Base-by-base conservation (phyloP, 345 rosid species). In the Aegle marmelos region DNA sequence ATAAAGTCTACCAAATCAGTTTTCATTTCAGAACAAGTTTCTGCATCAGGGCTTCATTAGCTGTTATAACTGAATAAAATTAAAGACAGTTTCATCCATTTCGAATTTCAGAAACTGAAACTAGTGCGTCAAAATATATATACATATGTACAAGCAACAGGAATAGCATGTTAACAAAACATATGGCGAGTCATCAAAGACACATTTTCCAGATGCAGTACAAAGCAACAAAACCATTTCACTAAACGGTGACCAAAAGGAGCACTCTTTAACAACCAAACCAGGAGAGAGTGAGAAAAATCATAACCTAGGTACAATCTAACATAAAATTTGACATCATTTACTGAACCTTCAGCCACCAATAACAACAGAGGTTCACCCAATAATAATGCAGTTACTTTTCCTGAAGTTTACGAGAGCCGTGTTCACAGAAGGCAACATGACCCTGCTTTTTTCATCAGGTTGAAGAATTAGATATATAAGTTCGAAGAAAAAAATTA, bases 291-390 rank as follows among this genome's bases (percentile, higher is more conserved):
- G 14, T 1, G 6, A 1, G 13, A 19, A 6, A 63, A 13, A 25
- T 11, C 61, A 62, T 2, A 22, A n/a, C 21, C 6, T 33, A 74
- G 24, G 50, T 31, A 34, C 3, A 28, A 19, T 6, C 27, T 16
- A 53, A 36, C 1, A 41, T 16, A 53, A 53, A 53, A 53, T 86
- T 87, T 85, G 16, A 30, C 90, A 86, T 79, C 82, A 83, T 88
- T 88, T 78, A 88, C 85, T 84, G 86, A 88, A 88, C 92, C 88
- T 78, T 41, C 77, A 84, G 90, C 36, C 82, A 84, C 82, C 8
- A 58, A 61, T 9, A 36, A 36, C 25, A 69, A 81, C 87, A 73
- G 64, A 85, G 87, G 89, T 81, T 85, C 91, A 88, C 89, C 92
- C 89, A 88, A 83, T 30, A 89, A 91, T 80, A 83, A 83, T 82